Base-by-base conservation (phyloP, 1,284 basidiomycete species). In the Ceratobasidium sp. region DNA sequence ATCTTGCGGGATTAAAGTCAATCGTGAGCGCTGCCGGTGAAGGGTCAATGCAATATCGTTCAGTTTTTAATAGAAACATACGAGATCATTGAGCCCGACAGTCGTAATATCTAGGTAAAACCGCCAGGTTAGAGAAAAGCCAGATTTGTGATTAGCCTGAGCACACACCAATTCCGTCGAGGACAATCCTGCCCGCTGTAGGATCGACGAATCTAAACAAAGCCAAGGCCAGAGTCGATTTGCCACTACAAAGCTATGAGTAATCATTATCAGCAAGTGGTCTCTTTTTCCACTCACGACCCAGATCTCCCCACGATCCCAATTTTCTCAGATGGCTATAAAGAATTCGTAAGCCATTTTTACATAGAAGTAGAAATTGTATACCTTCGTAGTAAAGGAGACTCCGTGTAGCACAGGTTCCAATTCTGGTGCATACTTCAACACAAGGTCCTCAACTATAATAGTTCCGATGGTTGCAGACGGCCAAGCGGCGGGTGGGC, bases 201-300 rank as follows among this genome's bases (percentile, higher is more conserved):
- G 96, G 96, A 82, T 99, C 97, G 7, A 93, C 93, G 82, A 98
- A 98, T 79, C 97, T 91, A 80, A 99, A 85, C 33, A 98, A 86
- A 80, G 92, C 92, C 91, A 95, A 95, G 0, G 95, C 95, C 44
- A 97, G 86, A 0, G 95, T 96, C 20, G 91, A 92, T 84, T 95
- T 95, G n/a, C 93, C 94, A 79, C 90, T 89, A 12, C 81, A 60
- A 79, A 72, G 9, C 76, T 75, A 15, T 81, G 77, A 66, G 82
- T 80, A 12, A 80, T 79, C 49, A 71, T 79, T 0, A 78, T 78
- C 10, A 18, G 6, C 77, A 79, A 0, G 26, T 42, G 5, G 33
- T 33, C 33, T 33, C 12, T 46, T 6, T 4, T 9, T 33, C 40
- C 6, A 67, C 55, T 84, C 85, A n/a, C 80, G 83, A 75, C 58